Conservation (phyloP, 805 yeast species). For the Metschnikowia baotianmanensis region DNA sequence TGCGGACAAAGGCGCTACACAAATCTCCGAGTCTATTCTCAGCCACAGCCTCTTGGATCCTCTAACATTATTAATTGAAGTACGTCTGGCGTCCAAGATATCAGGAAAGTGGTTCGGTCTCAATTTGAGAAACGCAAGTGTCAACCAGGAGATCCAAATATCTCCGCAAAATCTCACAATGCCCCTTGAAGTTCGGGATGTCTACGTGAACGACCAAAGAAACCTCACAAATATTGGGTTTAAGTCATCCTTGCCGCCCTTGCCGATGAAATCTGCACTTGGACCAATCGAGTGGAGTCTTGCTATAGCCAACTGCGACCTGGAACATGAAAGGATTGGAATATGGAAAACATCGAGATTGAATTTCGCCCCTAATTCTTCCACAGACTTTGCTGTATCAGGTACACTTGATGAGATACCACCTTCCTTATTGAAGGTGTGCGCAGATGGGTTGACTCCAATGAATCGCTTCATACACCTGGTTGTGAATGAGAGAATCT, state of each 20-base stretch:
- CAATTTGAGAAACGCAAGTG: constrained; percentile 16
- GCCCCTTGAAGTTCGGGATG: constrained; percentile 1
- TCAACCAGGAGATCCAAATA: constrained; percentile 13
- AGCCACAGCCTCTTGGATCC: constrained; percentile 10
- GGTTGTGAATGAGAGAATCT: constrained; percentile 15
- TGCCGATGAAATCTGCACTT: constrained; percentile 15
- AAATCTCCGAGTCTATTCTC: constrained; percentile 7
- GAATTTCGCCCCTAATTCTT: constrained; percentile 15
- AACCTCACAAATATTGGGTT: neutral
- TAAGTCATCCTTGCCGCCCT: neutral
- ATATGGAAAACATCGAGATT: constrained; percentile 21
- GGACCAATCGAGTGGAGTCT: constrained; percentile 28
- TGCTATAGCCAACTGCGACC: constrained; percentile 26
- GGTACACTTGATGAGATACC: constrained; percentile 25
- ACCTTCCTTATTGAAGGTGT: constrained; percentile 17
- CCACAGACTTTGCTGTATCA: constrained; percentile 18
- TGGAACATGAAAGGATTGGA: constrained; percentile 23
- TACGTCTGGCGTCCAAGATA: constrained; percentile 21
- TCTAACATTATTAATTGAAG: constrained; percentile 20
- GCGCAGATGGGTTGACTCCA: constrained; percentile 22
- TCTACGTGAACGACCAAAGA: neutral
- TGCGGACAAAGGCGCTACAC: constrained; percentile 19
- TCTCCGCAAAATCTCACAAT: neutral
- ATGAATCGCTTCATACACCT: constrained; percentile 23
- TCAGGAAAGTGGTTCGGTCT: constrained; percentile 18